Evolutionary conservation across 2,329 filamentous ascomycete species (phyloP).

Genomic region (Pleurostoma richardsiae): DNA sequence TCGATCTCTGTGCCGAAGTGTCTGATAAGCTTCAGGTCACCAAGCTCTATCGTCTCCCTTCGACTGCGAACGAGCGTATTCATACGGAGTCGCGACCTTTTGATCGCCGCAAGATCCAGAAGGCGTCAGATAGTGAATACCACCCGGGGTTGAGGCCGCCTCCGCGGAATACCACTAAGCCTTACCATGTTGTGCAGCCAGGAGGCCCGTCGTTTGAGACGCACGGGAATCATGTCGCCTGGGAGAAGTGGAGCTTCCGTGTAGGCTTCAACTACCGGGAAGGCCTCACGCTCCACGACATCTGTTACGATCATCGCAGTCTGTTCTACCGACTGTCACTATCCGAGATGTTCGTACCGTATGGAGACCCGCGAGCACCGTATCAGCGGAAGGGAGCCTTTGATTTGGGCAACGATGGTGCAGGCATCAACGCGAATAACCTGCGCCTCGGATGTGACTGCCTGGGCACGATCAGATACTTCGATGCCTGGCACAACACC

Average conservation of each 20-base stretch:
- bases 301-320: conserved; percentile 60
- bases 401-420: conserved; percentile 65
- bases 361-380: conserved; percentile 59
- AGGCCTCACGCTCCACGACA: conserved; percentile 60
- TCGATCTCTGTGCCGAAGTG: conserved; percentile 47
- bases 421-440: conserved; percentile 63
- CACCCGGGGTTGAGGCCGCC: conserved; percentile 27
- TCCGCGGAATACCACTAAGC: conserved; percentile 46
- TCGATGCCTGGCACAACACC: conserved; percentile 59
- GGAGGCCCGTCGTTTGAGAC: conserved; percentile 64
- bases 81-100: conserved; percentile 28
- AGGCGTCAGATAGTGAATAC: conserved; percentile 22
- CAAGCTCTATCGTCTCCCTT: conserved; percentile 42
- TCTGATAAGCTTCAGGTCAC: conserved; percentile 43
- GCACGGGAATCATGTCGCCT: conserved; percentile 43
- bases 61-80: conserved; percentile 30
- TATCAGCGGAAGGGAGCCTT: conserved; percentile 69
- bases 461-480: conserved; percentile 3
- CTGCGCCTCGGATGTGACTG: conserved; percentile 25
- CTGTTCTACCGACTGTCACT: conserved; percentile 63
- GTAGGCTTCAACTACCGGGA: conserved; percentile 45
- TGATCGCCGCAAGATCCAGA: conserved; percentile 34
- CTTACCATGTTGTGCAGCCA: conserved; percentile 56
- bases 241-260: conserved; percentile 42
- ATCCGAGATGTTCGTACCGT: conserved; percentile 67